Base-by-base conservation (phyloP, 2,329 filamentous ascomycete genomes). In the Rhinocladiella mackenziei region DNA sequence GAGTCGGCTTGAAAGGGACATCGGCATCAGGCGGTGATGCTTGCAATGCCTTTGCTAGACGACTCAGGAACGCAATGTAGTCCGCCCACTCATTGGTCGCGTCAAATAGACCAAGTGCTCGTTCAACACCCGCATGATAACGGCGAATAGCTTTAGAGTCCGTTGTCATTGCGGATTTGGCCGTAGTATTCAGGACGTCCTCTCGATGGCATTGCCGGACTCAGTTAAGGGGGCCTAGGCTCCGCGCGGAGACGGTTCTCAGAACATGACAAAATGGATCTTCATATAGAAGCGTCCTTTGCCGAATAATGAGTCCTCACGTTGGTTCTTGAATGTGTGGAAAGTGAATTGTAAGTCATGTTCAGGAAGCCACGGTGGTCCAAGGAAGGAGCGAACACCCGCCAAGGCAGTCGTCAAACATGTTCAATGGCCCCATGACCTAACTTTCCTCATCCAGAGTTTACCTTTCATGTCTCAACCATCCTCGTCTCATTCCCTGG, bases 51-150 rank as follows among this genome's bases (percentile, higher is more conserved):
- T 96, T 97, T 51, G 95, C 74, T 36, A 98, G 74, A 51, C 88
- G 81, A 62, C 86, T 94, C 43, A 98, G 71, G 64, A 97, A 98
- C 13, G 91, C 95, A 60, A 98, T 98, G 63, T 98, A 98, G 69
- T 98, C 92, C 36, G 94, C 92, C 92, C 92, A 98, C 80, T 98
- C 92, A 68, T 97, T 89, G 20, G 88, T 82, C 11, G 87, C 89
- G 63, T 98, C 92, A 70, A 96, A 98, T 23, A 95, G 75, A 33
- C 85, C 79, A 51, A 98, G 76, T 23, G 89, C 86, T 64, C 89
- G 81, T 61, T 97, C 91, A 55, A 98, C 83, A 46, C 81, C 85
- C 36, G 83, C 80, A 32, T 89, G 88, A 78, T 97, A 98, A 65
- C 89, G 85, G 55, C 89, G 87, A 63, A 87, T 91, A 48, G 67